Percentiles rank a stretch among this genome's conserved stretches.
These are phyloP conservation scores for Porpolomopsis calyptriformis DNA, from an alignment of 768 basidiomycete genomes.

Conservation along the genomic window DNA sequence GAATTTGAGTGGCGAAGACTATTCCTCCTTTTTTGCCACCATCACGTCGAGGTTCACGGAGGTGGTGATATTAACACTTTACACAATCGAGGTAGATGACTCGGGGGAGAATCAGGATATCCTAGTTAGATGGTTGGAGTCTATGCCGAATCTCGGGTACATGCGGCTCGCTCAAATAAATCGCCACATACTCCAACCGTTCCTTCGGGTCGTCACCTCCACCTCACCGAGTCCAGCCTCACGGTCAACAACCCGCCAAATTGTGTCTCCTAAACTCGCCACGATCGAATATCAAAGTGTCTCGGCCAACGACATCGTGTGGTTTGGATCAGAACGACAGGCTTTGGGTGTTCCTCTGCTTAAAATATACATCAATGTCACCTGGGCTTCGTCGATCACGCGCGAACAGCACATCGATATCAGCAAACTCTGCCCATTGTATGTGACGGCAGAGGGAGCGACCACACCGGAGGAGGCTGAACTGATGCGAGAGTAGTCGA, in stretches of 20 bases:
- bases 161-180: slow-evolving; percentile 39
- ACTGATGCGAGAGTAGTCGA: slow-evolving; percentile 14
- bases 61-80: slow-evolving; percentile 45
- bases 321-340: slow-evolving; percentile 28
- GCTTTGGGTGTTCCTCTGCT: slow-evolving; percentile 33
- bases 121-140: slow-evolving; percentile 42
- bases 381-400: slow-evolving; percentile 15
- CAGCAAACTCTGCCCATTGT: slow-evolving; percentile 20
- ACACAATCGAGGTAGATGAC: slow-evolving; percentile 29
- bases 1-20: slow-evolving; percentile 42
- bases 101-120: slow-evolving; percentile 16
- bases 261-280: slow-evolving; percentile 35
- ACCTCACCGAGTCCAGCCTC: background rate
- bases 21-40: slow-evolving; percentile 33
- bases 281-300: slow-evolving; percentile 38
- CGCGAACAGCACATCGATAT: slow-evolving; percentile 19
- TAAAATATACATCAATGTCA: slow-evolving; percentile 37
- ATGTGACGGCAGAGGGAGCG: slow-evolving; percentile 24
- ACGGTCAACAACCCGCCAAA: slow-evolving; percentile 5
- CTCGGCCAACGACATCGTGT: slow-evolving; percentile 21
- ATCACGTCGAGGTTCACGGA: slow-evolving; percentile 41
- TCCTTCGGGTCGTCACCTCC: slow-evolving; percentile 28
- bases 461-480: slow-evolving; percentile 38
- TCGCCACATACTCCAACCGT: slow-evolving; percentile 33
- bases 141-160: slow-evolving; percentile 46